Evolutionary conservation across 1,139 yeast genomes (phyloP), one percentile per base, ranked within the genome.

Genomic region (Lodderomyces parapsilosis): DNA sequence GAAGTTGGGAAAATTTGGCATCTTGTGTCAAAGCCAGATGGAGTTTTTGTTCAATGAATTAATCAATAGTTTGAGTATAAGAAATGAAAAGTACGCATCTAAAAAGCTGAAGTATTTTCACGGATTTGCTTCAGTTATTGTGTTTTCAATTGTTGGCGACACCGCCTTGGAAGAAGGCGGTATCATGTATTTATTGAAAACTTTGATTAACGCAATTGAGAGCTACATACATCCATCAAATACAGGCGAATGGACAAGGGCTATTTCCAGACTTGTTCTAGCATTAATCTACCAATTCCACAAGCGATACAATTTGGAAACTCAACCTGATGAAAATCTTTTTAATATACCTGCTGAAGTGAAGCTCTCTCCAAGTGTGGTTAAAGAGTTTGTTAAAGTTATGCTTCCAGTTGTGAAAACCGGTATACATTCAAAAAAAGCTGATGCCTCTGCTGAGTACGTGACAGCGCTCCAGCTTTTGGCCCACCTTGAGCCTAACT

Each of bases 191-290:
- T 68, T 75, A 34, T 55, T 93, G 13, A 70, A 71, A 33, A 73
- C 80, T 0, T 65, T 87, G 35, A 57, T 85, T 22, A 82, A 83
- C 49, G 82, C 96, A 0, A 71, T 90, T n/a, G 85, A 81, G 50
- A 87, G 96, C 30, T 88, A 84, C 62, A 83, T 83, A 10, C 97
- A 93, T 63, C 99, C 99, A 4, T 90, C 98, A 0, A 91, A 91
- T 59, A 65, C 75, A 15, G 98, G 97, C 0, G 76, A 77, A 18
- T 91, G 99, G 98, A 79, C 95, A 1, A 65, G 78, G 36, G 72
- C 86, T 6, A 78, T 93, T 34, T 75, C 94, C 1, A 80, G 80
- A 48, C 72, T 86, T 27, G 66, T 86, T 10, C 75, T 78, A 49
- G 75, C 79, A 40, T 65, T 83, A 43, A 67, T 80, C 3, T 70